Evolutionary conservation across 2,329 filamentous ascomycete genomes (phyloP).

Genomic region (Aspergillus sclerotialis): DNA sequence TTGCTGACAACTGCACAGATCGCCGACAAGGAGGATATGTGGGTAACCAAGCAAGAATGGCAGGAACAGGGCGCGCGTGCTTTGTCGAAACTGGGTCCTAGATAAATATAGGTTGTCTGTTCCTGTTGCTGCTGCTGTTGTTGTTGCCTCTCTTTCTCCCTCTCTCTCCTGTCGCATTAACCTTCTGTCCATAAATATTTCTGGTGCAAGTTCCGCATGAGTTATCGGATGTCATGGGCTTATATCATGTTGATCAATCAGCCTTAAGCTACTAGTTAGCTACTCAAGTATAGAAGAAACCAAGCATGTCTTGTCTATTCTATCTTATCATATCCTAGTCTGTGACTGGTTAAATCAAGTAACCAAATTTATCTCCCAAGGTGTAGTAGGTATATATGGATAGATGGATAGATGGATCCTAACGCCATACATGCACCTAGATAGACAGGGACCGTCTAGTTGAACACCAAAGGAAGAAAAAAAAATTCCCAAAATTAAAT

Average conservation of each 20-base stretch:
- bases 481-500: too few relatives aligned
- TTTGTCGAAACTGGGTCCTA: conserved; percentile 86
- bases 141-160: conserved; percentile 13
- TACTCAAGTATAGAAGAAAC: conserved; percentile 1
- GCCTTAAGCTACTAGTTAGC: conserved; percentile 6
- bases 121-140: conserved; percentile 7
- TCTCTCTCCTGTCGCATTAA: conserved; percentile 7
- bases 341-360: too few relatives aligned
- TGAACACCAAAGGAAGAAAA: not conserved
- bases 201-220: too few relatives aligned
- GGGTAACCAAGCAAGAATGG: conserved; percentile 97
- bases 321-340: too few relatives aligned
- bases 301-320: conserved; percentile 2
- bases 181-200: conserved; percentile 1
- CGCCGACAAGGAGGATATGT: conserved; percentile 98
- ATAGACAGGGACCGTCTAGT: too few relatives aligned
- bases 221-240: conserved; percentile 3
- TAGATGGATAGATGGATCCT: too few relatives aligned
- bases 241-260: conserved; percentile 4
- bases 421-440: too few relatives aligned
- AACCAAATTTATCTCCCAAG: too few relatives aligned
- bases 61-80: conserved; percentile 79
- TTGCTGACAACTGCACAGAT: conserved; percentile 47
- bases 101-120: conserved; percentile 44
- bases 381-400: too few relatives aligned